Percentiles rank a stretch among this genome's conserved stretches.
Evolutionary conservation across 306 rosid species (phyloP).

Genomic region (Ormosia emarginata): DNA sequence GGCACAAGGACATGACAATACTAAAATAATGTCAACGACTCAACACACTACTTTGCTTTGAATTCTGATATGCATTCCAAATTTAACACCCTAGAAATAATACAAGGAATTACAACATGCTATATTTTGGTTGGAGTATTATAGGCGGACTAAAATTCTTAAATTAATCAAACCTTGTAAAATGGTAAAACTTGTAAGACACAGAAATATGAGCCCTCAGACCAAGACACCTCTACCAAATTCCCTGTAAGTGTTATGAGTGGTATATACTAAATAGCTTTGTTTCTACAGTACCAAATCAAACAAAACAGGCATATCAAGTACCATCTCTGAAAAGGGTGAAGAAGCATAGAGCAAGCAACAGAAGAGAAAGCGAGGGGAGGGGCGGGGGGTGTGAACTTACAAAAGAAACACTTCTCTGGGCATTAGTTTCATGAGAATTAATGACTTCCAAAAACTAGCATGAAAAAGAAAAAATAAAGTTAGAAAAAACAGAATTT

Average conservation of each 20-base stretch:
- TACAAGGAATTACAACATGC: not conserved
- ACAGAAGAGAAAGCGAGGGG: not conserved
- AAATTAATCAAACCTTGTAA: not conserved
- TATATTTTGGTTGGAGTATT: not conserved
- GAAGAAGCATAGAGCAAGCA: not conserved
- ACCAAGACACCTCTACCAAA: not conserved
- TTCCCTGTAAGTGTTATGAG: too few species aligned
- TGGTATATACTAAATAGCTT: too few species aligned
- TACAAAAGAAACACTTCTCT: constrained; percentile 76
- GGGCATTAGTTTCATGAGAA: constrained; percentile 65
- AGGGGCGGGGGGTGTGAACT: not conserved
- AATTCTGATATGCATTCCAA: not conserved
- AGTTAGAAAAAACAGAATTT: not conserved
- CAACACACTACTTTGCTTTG: not conserved
- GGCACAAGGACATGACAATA: not conserved
- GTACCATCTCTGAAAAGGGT: not conserved
- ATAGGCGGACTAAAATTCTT: not conserved
- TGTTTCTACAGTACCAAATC: too few species aligned
- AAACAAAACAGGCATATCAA: not conserved
- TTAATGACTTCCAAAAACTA: constrained; percentile 72
- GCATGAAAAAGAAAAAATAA: not conserved
- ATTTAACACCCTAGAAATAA: not conserved
- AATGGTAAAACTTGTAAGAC: not conserved
- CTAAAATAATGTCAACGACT: not conserved
- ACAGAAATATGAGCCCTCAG: not conserved